Conservation (phyloP, 345 rosid species). For the Pugionium cornutum region DNA sequence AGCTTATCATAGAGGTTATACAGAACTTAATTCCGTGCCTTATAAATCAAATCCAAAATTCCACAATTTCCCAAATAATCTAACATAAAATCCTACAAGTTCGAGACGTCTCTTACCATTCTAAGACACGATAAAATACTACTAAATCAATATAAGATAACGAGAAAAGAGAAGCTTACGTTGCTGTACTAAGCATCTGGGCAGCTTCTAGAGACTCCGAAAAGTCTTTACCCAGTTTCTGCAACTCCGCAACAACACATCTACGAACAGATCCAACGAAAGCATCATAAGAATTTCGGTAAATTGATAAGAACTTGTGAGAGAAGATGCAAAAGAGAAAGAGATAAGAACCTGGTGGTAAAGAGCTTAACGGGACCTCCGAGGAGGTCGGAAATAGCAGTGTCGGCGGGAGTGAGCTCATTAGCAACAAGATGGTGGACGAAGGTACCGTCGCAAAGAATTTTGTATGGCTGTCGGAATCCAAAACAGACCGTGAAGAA, state of each 20-base stretch:
- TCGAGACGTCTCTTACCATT: neutral
- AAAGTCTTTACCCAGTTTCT: slow-evolving; percentile 62
- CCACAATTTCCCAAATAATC: neutral
- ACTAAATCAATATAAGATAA: slow-evolving; percentile 1
- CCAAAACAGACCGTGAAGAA: slow-evolving; percentile 75
- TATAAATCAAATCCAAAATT: neutral
- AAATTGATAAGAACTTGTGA: neutral
- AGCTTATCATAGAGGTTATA: slow-evolving; percentile 4
- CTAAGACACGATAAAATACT: neutral
- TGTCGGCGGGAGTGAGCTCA: slow-evolving; percentile 63
- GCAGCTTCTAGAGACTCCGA: slow-evolving; percentile 63
- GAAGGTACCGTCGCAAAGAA: slow-evolving; percentile 84
- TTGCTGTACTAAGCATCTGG: slow-evolving; percentile 55
- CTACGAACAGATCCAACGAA: slow-evolving; percentile 37
- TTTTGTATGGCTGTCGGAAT: slow-evolving; percentile 76
- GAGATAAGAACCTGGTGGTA: slow-evolving; percentile 60
- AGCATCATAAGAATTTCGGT: neutral
- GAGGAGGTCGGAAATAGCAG: slow-evolving; percentile 60
- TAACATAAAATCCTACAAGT: neutral
- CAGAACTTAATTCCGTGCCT: neutral
- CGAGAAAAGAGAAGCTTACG: slow-evolving; percentile 44
- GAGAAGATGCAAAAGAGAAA: neutral
- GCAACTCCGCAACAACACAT: slow-evolving; percentile 75
- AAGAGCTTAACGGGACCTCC: slow-evolving; percentile 81
- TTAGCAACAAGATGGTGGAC: slow-evolving; percentile 65